Evolutionary conservation across 2,329 filamentous ascomycete species (phyloP).

Genomic region (Raffaelea albimanens): DNA sequence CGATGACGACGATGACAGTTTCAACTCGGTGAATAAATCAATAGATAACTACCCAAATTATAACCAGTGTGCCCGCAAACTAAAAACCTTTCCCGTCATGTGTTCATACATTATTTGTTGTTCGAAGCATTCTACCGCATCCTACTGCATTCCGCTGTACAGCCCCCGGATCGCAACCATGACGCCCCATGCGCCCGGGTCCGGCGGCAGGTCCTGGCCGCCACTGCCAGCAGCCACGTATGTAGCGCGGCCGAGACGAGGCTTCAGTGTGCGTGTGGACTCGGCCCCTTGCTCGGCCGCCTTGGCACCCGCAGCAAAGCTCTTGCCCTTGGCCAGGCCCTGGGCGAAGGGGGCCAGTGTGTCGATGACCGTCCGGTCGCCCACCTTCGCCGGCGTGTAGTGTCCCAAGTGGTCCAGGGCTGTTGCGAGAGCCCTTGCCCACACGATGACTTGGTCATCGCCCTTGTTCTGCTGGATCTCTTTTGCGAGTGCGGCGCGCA

Average conservation of each 20-base stretch:
- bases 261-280: constrained; percentile 54
- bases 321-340: constrained; percentile 30
- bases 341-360: constrained; percentile 44
- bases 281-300: constrained; percentile 53
- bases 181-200: constrained; percentile 63
- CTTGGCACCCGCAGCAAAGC: constrained; percentile 45
- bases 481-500: constrained; percentile 28
- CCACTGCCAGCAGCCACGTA: constrained; percentile 51
- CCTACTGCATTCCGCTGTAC: constrained; percentile 12
- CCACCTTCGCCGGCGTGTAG: constrained; percentile 46
- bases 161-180: constrained; percentile 43
- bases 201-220: constrained; percentile 46
- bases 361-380: constrained; percentile 50
- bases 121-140: background rate
- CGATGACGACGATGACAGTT: background rate
- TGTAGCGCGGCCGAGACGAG: constrained; percentile 56
- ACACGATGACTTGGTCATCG: constrained; percentile 24
- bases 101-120: background rate
- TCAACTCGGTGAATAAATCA: background rate
- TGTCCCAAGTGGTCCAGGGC: constrained; percentile 37
- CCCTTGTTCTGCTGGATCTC: constrained; percentile 8
- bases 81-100: background rate
- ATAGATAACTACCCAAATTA: background rate
- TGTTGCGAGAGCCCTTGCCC: constrained; percentile 30
- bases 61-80: no score